phyloP scores from a whole-genome alignment of 495 filamentous ascomycete species.

The Neurospora discreta region DNA sequence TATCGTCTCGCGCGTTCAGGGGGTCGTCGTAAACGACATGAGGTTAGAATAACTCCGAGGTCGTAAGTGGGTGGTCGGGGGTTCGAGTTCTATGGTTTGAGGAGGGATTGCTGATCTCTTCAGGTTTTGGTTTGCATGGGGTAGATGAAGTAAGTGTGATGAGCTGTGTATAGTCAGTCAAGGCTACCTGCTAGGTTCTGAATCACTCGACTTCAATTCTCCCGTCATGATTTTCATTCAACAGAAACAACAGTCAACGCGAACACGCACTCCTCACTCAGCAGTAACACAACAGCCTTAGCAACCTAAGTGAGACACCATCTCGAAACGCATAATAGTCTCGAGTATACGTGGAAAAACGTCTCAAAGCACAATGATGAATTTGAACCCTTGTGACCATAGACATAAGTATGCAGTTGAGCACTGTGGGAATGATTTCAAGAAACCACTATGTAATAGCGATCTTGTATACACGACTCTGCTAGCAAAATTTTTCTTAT shows the following conservation, averaged over 20 bases:
- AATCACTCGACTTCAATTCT: too few relatives aligned
- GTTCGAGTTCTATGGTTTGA: neutral
- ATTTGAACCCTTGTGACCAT: neutral
- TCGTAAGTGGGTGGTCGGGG: neutral
- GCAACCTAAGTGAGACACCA: neutral
- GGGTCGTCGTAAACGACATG: neutral
- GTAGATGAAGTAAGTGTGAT: too few relatives aligned
- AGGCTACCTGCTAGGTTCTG: too few relatives aligned
- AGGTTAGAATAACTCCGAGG: neutral
- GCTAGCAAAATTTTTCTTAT: neutral
- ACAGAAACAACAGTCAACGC: neutral
- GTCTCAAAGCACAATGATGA: neutral
- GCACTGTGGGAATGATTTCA: neutral
- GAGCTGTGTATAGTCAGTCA: too few relatives aligned
- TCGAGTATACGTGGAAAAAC: neutral
- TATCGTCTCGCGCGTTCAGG: neutral
- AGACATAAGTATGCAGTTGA: neutral
- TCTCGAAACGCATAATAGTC: neutral
- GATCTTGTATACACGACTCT: neutral
- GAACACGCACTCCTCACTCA: neutral
- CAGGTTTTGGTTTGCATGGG: too few relatives aligned
- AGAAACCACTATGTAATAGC: neutral
- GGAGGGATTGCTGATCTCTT: neutral
- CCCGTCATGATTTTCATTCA: neutral
- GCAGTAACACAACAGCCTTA: neutral